phyloP scores from a whole-genome alignment of 2,329 filamentous ascomycete genomes.

The Cytospora leucostoma region DNA sequence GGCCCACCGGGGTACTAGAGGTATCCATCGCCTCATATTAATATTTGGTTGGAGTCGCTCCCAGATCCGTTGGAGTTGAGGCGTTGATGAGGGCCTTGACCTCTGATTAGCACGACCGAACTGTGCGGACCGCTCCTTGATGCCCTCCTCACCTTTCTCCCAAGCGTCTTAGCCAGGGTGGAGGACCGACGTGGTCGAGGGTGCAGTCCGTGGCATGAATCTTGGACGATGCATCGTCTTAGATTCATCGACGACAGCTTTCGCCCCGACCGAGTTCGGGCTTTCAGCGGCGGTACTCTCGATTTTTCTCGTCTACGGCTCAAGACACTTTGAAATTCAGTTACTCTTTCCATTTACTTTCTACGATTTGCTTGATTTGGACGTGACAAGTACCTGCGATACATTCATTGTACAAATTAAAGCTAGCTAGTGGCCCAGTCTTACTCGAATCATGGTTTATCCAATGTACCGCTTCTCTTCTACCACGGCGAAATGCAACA shows the following conservation, averaged over 20 bases:
- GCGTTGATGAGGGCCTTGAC: not conserved
- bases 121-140: constrained; percentile 10
- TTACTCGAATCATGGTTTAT: not conserved
- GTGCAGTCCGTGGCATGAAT: constrained; percentile 10
- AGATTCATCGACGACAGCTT: constrained; percentile 5
- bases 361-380: constrained; percentile 20
- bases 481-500: not conserved
- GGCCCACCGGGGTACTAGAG: constrained; percentile 23
- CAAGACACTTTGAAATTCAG: constrained; percentile 1
- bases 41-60: constrained; percentile 5
- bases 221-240: constrained; percentile 7
- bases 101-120: not conserved
- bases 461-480: not conserved
- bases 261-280: constrained; percentile 28
- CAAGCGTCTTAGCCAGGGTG: not conserved
- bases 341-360: constrained; percentile 23
- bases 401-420: constrained; percentile 25
- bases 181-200: constrained; percentile 9
- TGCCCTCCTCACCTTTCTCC: not conserved
- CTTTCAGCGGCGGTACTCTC: constrained; percentile 19
- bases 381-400: not conserved
- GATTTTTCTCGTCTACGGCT: not conserved
- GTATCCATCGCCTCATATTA: not conserved
- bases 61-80: constrained; percentile 13
- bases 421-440: constrained; percentile 4